phyloP scores from a whole-genome alignment of 805 yeast species.

The Kodamaea fukazawae region DNA sequence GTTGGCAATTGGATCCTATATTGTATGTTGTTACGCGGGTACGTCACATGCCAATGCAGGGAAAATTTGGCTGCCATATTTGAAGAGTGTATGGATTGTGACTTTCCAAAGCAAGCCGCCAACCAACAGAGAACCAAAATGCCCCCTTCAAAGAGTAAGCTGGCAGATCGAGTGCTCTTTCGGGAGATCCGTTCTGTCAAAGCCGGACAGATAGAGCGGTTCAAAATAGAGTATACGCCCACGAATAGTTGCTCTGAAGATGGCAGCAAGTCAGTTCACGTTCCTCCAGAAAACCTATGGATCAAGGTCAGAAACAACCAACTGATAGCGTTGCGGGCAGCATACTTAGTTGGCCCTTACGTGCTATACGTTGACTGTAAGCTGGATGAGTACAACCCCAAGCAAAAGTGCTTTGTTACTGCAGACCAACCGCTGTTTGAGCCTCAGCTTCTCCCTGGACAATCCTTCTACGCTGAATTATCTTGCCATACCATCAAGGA shows the following conservation, averaged over 20 bases:
- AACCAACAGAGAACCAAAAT: not conserved
- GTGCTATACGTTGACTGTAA: slow-evolving; percentile 79
- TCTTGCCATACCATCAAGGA: slow-evolving; percentile 61
- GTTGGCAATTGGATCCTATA: not conserved
- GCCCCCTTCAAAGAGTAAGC: not conserved
- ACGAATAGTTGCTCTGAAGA: slow-evolving; percentile 9
- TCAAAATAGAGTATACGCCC: slow-evolving; percentile 49
- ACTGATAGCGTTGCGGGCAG: slow-evolving; percentile 70
- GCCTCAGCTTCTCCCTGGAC: slow-evolving; percentile 70
- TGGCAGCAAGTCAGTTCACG: slow-evolving; percentile 1
- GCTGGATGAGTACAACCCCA: slow-evolving; percentile 59
- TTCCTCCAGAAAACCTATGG: slow-evolving; percentile 34
- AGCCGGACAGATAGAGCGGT: slow-evolving; percentile 61
- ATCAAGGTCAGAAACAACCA: slow-evolving; percentile 70
- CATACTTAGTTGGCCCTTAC: slow-evolving; percentile 87
- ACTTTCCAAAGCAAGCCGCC: not conserved
- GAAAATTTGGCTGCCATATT: slow-evolving; percentile 2
- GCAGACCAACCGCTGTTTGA: slow-evolving; percentile 78
- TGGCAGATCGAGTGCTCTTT: slow-evolving; percentile 21
- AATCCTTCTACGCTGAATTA: slow-evolving; percentile 55
- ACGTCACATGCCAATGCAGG: not conserved
- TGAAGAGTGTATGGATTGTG: not conserved
- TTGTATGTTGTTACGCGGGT: not conserved
- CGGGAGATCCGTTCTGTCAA: slow-evolving; percentile 45
- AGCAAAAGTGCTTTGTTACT: slow-evolving; percentile 54